phyloP scores from a whole-genome alignment of 2,329 filamentous ascomycete genomes.

The Zymoseptoria brevis region DNA sequence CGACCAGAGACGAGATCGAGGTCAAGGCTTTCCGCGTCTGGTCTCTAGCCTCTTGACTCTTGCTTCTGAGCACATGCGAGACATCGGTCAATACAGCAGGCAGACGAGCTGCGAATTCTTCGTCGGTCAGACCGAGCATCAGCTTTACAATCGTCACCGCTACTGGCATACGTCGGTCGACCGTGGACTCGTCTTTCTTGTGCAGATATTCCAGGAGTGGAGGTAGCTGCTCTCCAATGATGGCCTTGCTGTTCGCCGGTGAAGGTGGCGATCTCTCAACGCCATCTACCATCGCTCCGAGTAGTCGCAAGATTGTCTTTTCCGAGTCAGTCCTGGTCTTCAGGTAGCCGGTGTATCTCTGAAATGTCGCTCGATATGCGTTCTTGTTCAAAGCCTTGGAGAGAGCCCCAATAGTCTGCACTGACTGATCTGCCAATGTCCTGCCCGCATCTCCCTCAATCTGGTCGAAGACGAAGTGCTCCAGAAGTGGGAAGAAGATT shows the following conservation, averaged over 20 bases:
- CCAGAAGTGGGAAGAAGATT: conserved; percentile 82
- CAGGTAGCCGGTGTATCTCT: conserved; percentile 76
- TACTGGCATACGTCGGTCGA: conserved; percentile 85
- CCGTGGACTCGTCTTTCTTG: conserved; percentile 87
- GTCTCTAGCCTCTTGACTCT: conserved; percentile 79
- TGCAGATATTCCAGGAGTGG: conserved; percentile 78
- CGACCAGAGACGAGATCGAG: conserved; percentile 73
- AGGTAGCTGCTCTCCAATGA: conserved; percentile 68
- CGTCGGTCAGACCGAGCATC: conserved; percentile 66
- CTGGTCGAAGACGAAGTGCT: conserved; percentile 86
- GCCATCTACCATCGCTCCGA: conserved; percentile 69
- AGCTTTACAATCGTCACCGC: conserved; percentile 85
- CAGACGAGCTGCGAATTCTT: conserved; percentile 65
- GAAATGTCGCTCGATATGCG: conserved; percentile 77
- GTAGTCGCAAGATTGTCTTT: conserved; percentile 75
- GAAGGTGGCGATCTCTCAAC: not conserved
- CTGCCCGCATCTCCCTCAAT: conserved; percentile 69
- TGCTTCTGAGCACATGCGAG: conserved; percentile 84
- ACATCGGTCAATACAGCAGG: conserved; percentile 84
- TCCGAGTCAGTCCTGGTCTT: conserved; percentile 72
- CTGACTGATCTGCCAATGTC: conserved; percentile 77
- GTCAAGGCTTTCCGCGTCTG: conserved; percentile 82
- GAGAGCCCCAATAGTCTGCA: conserved; percentile 68
- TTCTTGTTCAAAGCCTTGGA: conserved; percentile 77
- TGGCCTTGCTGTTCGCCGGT: conserved; percentile 22